A percentile compares a stretch with the other conserved stretches of the same genome.
phyloP scores from a whole-genome alignment of 441 rosid genomes.

The Pelargonium citronellum region DNA sequence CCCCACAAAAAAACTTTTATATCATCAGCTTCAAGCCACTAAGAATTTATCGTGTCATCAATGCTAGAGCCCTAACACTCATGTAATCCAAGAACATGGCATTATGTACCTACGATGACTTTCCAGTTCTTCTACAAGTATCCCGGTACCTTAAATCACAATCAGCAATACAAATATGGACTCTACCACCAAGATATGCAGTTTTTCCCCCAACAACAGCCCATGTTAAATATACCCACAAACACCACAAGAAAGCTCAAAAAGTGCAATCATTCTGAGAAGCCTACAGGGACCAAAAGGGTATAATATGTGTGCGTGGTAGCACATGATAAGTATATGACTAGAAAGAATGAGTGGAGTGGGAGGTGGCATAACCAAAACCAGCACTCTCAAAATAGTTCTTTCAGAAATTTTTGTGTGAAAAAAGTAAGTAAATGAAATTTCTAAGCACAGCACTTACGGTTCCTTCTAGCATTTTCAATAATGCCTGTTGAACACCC shows the following conservation, averaged over 20 bases:
- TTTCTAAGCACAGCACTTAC: constrained; percentile 43
- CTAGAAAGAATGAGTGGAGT: not conserved
- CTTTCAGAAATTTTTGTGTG: not conserved
- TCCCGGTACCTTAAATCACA: not conserved
- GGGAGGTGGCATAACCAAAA: not conserved
- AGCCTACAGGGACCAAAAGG: not conserved
- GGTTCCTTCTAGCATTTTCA: constrained; percentile 96
- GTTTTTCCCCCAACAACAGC: not conserved
- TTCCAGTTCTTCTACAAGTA: not conserved
- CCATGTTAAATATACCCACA: not conserved
- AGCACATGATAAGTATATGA: not conserved
- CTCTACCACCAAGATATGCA: not conserved
- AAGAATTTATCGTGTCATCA: not conserved
- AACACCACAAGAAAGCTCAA: not conserved
- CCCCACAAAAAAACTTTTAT: not conserved
- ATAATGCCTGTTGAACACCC: constrained; percentile 90
- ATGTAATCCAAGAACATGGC: not conserved
- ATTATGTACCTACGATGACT: not conserved
- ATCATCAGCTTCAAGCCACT: constrained; percentile 2
- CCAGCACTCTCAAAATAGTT: not conserved
- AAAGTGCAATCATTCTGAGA: not conserved
- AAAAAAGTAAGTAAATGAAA: not conserved
- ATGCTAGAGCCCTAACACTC: not conserved
- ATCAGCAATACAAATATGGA: not conserved
- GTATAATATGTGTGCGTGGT: not conserved